Evolutionary conservation across 1,139 yeast genomes (phyloP), one percentile per base, ranked within the genome.

Genomic region (Geotrichum cucujoidarum): DNA sequence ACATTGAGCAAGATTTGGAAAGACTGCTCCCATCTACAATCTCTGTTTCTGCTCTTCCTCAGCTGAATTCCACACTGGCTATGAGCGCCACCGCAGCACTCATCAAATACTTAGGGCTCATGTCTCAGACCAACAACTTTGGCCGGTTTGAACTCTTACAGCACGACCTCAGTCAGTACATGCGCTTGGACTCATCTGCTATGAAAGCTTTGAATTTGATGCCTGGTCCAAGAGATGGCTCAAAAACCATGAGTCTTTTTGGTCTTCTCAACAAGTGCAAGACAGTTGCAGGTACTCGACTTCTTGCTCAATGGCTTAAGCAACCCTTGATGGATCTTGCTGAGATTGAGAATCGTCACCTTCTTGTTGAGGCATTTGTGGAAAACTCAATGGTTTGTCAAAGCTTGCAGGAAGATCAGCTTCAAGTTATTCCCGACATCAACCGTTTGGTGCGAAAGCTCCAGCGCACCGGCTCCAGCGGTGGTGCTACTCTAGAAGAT

Each of bases 101-200:
- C 27, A 68, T 86, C 33, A 68, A 68, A 34, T 88, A 90, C 64
- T 71, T 87, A 53, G 80, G 77, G 30, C 67, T 88, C 30, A 68
- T 86, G 59, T 67, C 75, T 7, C 80, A 81, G 50, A 71, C 75
- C 51, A 62, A 74, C 21, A 76, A 36, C 11, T 77, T 57, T 53
- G 83, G 83, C 14, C 64, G 73, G 22, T 76, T 68, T 58, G 69
- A 75, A 16, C 68, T 92, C 25, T 76, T 76, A 25, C 76, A 77
- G 55, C 92, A 90, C 62, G 82, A 83, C 52, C 72, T 90, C 46
- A 71, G 80, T 17, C 80, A 83, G 50, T 90, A 74, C 63, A 88
- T 92, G 95, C 83, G 87, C 59, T 74, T 92, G 46, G 98, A 92
- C 61, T 80, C 94, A 7, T 81, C 97, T 1, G 95, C 97, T 0